A percentile compares a stretch with the other conserved stretches of the same genome.
Conservation (phyloP, 164 flowering plant species). For the Macadamia tetraphylla region DNA sequence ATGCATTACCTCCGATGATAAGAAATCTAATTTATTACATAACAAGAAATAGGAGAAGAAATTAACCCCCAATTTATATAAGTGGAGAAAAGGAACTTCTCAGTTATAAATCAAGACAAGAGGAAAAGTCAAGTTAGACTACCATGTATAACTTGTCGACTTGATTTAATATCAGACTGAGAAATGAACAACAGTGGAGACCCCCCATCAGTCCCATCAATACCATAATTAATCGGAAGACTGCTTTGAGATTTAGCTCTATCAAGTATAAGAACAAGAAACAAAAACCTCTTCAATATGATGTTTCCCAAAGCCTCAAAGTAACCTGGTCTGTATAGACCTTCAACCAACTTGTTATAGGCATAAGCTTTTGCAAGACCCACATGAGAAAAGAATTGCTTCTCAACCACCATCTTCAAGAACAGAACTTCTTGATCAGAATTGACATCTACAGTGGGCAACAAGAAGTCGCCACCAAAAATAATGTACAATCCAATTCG, state of each 20-base stretch:
- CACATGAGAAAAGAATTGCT: slow-evolving; percentile 66
- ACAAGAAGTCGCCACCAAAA: slow-evolving; percentile 86
- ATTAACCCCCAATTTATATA: slow-evolving; percentile 13
- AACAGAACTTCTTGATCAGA: slow-evolving; percentile 65
- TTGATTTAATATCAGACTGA: slow-evolving; percentile 61
- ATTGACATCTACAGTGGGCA: slow-evolving; percentile 41
- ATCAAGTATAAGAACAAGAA: slow-evolving; percentile 84
- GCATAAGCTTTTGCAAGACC: slow-evolving; percentile 76
- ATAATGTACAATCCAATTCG: slow-evolving; percentile 72
- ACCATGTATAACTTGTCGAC: slow-evolving; percentile 75
- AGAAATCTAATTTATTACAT: slow-evolving; percentile 47
- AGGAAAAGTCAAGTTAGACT: slow-evolving; percentile 11
- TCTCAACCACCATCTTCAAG: slow-evolving; percentile 74
- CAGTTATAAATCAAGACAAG: neutral
- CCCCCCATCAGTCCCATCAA: slow-evolving; percentile 96
- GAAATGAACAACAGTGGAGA: slow-evolving; percentile 69
- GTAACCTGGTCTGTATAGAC: slow-evolving; percentile 86
- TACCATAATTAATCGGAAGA: slow-evolving; percentile 82
- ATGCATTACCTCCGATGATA: slow-evolving; percentile 83
- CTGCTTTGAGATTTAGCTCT: slow-evolving; percentile 71
- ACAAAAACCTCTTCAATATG: slow-evolving; percentile 75
- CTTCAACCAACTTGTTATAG: slow-evolving; percentile 88
- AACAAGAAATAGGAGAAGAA: slow-evolving; percentile 11
- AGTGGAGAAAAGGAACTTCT: neutral
- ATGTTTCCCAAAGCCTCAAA: slow-evolving; percentile 76